A percentile compares a stretch with the other conserved stretches of the same genome.
These are phyloP conservation scores for Fraxinus sp. DNA, from an alignment of 305 asterid genomes.

Conservation along the genomic window DNA sequence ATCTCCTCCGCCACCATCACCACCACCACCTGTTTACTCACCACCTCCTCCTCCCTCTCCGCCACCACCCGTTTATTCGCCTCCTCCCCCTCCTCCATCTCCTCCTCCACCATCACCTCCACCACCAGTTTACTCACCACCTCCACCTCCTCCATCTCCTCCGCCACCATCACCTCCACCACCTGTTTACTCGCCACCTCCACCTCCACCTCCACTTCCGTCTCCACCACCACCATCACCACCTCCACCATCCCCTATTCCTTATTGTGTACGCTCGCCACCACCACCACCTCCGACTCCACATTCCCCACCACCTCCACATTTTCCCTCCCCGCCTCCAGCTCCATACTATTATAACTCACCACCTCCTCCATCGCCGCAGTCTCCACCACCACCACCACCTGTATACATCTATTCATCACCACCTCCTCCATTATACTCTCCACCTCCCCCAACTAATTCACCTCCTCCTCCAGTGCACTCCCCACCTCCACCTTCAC, in stretches of 20 bases:
- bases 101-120: slow-evolving; percentile 23
- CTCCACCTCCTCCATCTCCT: slow-evolving; percentile 45
- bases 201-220: slow-evolving; percentile 28
- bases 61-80: background rate
- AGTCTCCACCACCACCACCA: slow-evolving; percentile 37
- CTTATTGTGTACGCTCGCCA: slow-evolving; percentile 5
- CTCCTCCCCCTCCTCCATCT: slow-evolving; percentile 43
- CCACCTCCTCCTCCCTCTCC: slow-evolving; percentile 29
- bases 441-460: slow-evolving; percentile 34
- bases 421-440: slow-evolving; percentile 43
- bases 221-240: slow-evolving; percentile 63
- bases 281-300: slow-evolving; percentile 19
- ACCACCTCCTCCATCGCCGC: slow-evolving; percentile 39
- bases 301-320: slow-evolving; percentile 15
- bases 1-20: slow-evolving; percentile 10
- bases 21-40: slow-evolving; percentile 31
- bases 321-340: slow-evolving; percentile 17
- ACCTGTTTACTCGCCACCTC: slow-evolving; percentile 23
- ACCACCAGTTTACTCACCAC: slow-evolving; percentile 35
- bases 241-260: slow-evolving; percentile 31
- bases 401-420: slow-evolving; percentile 33
- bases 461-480: slow-evolving; percentile 54
- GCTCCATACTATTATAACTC: slow-evolving; percentile 28
- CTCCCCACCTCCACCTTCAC: slow-evolving; percentile 54
- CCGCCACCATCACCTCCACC: slow-evolving; percentile 35